Conservation (phyloP, 352 stramenopile species). For the Globisporangium parvum region DNA sequence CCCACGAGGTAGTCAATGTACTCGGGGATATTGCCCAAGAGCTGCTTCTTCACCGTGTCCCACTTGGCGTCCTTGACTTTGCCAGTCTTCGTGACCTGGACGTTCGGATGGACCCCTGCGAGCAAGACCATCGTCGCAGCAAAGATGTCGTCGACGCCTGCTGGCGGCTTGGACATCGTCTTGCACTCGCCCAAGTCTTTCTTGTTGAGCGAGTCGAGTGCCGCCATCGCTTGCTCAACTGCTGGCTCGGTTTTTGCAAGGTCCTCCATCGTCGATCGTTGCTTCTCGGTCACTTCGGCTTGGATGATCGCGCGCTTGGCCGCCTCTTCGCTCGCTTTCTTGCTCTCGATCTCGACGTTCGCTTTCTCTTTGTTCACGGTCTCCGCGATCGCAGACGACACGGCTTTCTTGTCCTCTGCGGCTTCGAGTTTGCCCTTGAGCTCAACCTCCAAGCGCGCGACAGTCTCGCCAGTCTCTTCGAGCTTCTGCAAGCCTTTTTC, state of each 20-base stretch:
- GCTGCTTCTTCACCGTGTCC: constrained; percentile 93
- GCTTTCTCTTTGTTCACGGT: constrained; percentile 94
- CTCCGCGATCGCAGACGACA: constrained; percentile 92
- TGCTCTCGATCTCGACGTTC: constrained; percentile 93
- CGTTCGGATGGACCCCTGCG: constrained; percentile 91
- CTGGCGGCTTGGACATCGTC: constrained; percentile 93
- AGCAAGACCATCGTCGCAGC: constrained; percentile 91
- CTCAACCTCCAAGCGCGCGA: constrained; percentile 91
- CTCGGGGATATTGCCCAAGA: constrained; percentile 93
- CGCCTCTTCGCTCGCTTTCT: constrained; percentile 90
- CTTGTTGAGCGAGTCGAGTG: constrained; percentile 94
- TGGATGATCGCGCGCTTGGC: constrained; percentile 93
- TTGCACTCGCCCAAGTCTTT: constrained; percentile 96
- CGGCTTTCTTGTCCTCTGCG: constrained; percentile 94
- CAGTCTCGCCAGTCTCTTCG: constrained; percentile 90
- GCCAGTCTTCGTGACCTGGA: constrained; percentile 91
- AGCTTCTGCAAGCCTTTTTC: constrained; percentile 92
- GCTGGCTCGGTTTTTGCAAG: constrained; percentile 93
- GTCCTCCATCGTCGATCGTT: constrained; percentile 84
- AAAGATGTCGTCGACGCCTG: constrained; percentile 94
- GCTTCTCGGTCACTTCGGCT: constrained; percentile 91
- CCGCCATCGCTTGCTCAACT: constrained; percentile 94
- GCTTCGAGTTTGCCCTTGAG: constrained; percentile 94
- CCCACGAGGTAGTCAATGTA: constrained; percentile 94
- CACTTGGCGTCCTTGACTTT: constrained; percentile 96